Evolutionary conservation across 768 basidiomycete species (phyloP).

Genomic region (Sporobolomyces roseus): DNA sequence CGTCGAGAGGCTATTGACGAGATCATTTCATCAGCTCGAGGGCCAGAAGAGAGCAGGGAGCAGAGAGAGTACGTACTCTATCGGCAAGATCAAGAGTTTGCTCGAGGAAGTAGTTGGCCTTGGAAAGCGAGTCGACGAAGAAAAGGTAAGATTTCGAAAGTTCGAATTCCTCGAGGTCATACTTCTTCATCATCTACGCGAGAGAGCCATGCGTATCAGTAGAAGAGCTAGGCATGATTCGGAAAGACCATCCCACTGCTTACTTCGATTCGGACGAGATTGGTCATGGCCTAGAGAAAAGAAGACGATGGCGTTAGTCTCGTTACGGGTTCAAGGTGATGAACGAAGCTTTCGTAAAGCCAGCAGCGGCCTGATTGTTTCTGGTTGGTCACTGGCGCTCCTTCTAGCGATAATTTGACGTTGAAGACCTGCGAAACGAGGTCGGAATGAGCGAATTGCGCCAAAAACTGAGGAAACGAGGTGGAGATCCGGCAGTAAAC

Average conservation of each 20-base stretch:
- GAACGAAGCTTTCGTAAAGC: constrained; percentile 89
- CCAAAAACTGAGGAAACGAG: no score
- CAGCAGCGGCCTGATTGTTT: constrained; percentile 69
- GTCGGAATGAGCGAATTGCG: no score
- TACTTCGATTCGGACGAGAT: constrained; percentile 49
- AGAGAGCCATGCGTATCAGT: constrained; percentile 57
- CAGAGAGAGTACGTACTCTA: no score
- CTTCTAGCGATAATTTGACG: constrained; percentile 38
- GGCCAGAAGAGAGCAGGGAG: no score
- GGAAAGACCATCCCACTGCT: not conserved
- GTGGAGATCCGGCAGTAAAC: not conserved
- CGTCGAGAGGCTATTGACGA: constrained; percentile 74
- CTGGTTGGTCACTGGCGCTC: constrained; percentile 44
- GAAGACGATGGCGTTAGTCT: no score
- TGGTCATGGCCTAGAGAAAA: no score
- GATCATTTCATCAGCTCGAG: no score
- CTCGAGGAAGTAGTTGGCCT: constrained; percentile 61
- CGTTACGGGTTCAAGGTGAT: no score
- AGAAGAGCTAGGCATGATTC: not conserved
- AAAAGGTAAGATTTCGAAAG: constrained; percentile 67
- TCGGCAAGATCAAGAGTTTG: constrained; percentile 70
- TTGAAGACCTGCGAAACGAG: constrained; percentile 39
- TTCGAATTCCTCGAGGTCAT: constrained; percentile 77
- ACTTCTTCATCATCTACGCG: constrained; percentile 72
- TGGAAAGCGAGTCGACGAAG: constrained; percentile 96